These are phyloP conservation scores for Ceratocystis cubensis DNA, from an alignment of 2,329 filamentous ascomycete species.

Conservation along the genomic window DNA sequence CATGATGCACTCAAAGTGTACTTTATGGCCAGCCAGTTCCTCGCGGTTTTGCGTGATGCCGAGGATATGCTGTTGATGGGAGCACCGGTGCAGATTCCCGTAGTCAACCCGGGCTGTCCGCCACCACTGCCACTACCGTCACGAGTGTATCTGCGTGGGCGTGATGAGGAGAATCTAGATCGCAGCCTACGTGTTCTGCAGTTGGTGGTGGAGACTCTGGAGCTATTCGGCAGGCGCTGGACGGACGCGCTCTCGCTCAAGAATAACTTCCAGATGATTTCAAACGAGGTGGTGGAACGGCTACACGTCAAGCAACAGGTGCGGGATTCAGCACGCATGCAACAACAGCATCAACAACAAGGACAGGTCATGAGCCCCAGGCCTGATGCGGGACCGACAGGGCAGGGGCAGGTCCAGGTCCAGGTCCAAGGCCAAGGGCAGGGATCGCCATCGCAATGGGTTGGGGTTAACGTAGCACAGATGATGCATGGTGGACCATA, in stretches of 20 bases:
- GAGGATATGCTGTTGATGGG: constrained; percentile 45
- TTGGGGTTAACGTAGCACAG: constrained; percentile 34
- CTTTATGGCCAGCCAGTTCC: constrained; percentile 54
- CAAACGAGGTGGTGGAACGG: constrained; percentile 33
- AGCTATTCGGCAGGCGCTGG: constrained; percentile 48
- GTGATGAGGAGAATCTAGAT: constrained; percentile 39
- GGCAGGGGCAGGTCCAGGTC: constrained; percentile 14
- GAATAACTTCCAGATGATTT: constrained; percentile 41
- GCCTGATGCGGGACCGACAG: not conserved
- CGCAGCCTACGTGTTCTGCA: constrained; percentile 45
- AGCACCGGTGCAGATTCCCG: constrained; percentile 32
- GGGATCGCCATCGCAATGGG: constrained; percentile 30
- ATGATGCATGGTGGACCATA: constrained; percentile 30
- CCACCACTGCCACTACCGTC: constrained; percentile 42
- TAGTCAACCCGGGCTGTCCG: constrained; percentile 35
- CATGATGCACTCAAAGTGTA: constrained; percentile 78
- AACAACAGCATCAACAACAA: constrained; percentile 28
- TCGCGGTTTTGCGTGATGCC: constrained; percentile 47
- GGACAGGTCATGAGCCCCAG: not conserved
- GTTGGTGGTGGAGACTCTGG: constrained; percentile 41
- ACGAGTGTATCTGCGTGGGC: constrained; percentile 28
- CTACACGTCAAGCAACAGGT: constrained; percentile 32
- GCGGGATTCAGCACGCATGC: constrained; percentile 22
- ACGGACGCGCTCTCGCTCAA: constrained; percentile 42
- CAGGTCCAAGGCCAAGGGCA: constrained; percentile 18